Evolutionary conservation across 225 moss, liverwort and hornwort genomes (phyloP).

Genomic region (Marchantia polymorpha): DNA sequence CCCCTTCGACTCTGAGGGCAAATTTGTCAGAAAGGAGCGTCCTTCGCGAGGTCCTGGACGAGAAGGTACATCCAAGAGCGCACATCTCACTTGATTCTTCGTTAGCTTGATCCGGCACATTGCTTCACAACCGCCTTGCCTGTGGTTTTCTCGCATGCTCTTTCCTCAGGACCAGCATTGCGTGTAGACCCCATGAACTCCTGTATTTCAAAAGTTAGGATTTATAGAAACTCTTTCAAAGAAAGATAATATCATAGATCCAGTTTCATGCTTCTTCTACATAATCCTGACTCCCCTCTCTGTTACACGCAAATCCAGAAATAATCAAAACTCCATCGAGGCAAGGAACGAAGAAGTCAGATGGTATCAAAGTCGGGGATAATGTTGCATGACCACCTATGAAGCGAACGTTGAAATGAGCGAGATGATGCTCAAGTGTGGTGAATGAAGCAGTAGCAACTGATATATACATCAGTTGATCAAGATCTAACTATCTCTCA

Average conservation of each 20-base stretch:
- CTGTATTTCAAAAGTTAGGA: background rate
- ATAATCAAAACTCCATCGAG: background rate
- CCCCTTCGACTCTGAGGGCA: background rate
- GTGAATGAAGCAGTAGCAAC: too few species aligned
- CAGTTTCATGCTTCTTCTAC: background rate
- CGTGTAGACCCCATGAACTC: background rate
- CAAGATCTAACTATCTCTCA: too few species aligned
- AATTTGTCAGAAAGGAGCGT: conserved; percentile 12
- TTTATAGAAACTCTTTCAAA: background rate
- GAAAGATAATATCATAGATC: background rate
- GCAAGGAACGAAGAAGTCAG: background rate
- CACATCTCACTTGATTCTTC: background rate
- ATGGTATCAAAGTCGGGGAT: background rate
- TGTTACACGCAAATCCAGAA: background rate
- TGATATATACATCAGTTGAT: too few species aligned
- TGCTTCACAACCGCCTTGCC: background rate
- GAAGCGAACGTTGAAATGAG: background rate
- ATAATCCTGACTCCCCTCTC: too few species aligned
- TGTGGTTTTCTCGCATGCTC: background rate
- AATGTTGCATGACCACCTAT: background rate
- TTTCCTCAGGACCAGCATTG: background rate
- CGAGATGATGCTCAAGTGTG: background rate
- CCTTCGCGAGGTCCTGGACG: background rate
- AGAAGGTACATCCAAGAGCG: background rate
- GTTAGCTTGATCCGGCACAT: background rate